Conservation (phyloP, 257 asterid genomes). For the Coffea canephora region DNA sequence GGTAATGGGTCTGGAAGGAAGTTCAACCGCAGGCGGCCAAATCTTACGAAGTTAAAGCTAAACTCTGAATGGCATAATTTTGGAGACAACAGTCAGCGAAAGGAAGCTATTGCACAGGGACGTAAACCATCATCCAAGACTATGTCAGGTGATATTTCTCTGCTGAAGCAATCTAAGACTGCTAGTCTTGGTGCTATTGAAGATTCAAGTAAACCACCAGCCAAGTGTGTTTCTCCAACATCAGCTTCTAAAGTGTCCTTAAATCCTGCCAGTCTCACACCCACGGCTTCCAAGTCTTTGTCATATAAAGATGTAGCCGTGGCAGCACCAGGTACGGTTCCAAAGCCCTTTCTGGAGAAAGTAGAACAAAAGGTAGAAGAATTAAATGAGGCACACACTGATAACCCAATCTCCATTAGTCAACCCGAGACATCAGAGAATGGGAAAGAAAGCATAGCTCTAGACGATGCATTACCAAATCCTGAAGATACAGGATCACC, state of each 20-base stretch:
- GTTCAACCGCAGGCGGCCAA: slow-evolving; percentile 57
- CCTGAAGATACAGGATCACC: slow-evolving; percentile 45
- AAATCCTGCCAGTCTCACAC: slow-evolving; percentile 53
- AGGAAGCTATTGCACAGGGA: slow-evolving; percentile 57
- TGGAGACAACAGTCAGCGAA: slow-evolving; percentile 47
- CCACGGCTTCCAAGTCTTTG: slow-evolving; percentile 76
- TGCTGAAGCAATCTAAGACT: slow-evolving; percentile 41
- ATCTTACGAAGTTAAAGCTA: slow-evolving; percentile 67
- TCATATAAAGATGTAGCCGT: slow-evolving; percentile 97
- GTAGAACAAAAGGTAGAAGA: slow-evolving; percentile 85
- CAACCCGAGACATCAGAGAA: slow-evolving; percentile 57
- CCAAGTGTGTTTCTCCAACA: slow-evolving; percentile 42
- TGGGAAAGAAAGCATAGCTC: slow-evolving; percentile 35
- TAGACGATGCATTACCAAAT: slow-evolving; percentile 42
- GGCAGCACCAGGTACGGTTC: slow-evolving; percentile 95
- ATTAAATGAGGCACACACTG: slow-evolving; percentile 58
- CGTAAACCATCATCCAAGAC: slow-evolving; percentile 46
- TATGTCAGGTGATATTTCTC: slow-evolving; percentile 43
- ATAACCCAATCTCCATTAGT: slow-evolving; percentile 50
- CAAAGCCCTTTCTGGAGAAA: slow-evolving; percentile 89
- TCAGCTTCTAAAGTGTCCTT: slow-evolving; percentile 48
- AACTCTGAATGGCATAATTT: slow-evolving; percentile 43
- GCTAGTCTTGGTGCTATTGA: slow-evolving; percentile 31
- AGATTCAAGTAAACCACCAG: slow-evolving; percentile 44
- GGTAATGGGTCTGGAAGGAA: slow-evolving; percentile 57